phyloP scores from a whole-genome alignment of 805 yeast genomes.

The Teunomyces aglyptinius region DNA sequence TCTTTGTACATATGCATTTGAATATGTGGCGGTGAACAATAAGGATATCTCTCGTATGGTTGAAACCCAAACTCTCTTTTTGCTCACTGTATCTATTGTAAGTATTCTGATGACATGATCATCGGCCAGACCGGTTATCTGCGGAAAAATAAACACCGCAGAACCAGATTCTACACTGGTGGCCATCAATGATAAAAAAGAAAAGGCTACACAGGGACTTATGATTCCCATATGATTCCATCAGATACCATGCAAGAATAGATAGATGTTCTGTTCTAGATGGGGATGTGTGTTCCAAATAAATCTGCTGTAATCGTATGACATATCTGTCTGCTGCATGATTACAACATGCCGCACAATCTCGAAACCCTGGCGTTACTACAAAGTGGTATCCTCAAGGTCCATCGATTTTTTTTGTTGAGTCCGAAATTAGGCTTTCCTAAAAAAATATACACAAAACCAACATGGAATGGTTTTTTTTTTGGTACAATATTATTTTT shows the following conservation, averaged over 20 bases:
- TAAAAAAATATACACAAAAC: not conserved
- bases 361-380: not conserved
- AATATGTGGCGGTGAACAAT: not conserved
- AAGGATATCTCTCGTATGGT: not conserved
- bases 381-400: not conserved
- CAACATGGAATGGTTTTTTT: slow-evolving; percentile 3
- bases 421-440: slow-evolving; percentile 3
- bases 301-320: not conserved
- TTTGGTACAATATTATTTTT: not conserved
- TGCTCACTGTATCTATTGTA: not conserved
- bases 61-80: not conserved
- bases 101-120: not conserved
- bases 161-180: not conserved
- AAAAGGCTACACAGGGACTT: not conserved
- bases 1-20: not conserved
- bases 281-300: too few relatives aligned
- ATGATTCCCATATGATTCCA: too few relatives aligned
- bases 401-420: slow-evolving; percentile 1
- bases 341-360: not conserved
- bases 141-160: not conserved
- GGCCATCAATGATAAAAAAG: not conserved
- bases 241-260: too few relatives aligned
- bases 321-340: not conserved
- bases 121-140: not conserved
- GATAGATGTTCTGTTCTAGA: too few relatives aligned